A percentile compares a stretch with the other conserved stretches of the same genome.
Evolutionary conservation across 2,329 filamentous ascomycete genomes (phyloP).

Genomic region (Cladosporium sp.): DNA sequence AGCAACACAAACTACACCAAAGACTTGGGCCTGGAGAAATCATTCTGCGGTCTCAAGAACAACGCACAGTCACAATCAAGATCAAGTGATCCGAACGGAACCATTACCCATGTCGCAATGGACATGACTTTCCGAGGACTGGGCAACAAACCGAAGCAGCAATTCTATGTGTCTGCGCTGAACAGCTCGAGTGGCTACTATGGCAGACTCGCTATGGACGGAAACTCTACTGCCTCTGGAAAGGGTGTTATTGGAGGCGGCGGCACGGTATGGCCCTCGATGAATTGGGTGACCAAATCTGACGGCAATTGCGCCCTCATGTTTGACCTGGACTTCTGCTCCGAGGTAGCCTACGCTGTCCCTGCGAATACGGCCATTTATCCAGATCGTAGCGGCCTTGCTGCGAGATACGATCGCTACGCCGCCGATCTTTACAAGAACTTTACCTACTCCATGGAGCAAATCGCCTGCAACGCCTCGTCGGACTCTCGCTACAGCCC

Average conservation of each 20-base stretch:
- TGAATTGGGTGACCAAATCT: constrained; percentile 77
- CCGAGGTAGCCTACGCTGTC: constrained; percentile 86
- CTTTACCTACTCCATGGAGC: constrained; percentile 79
- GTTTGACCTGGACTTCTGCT: constrained; percentile 85
- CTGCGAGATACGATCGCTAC: constrained; percentile 74
- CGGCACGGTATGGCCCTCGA: constrained; percentile 70
- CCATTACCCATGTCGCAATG: constrained; percentile 48
- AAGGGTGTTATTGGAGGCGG: constrained; percentile 67
- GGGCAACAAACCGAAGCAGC: constrained; percentile 73
- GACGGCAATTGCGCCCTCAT: constrained; percentile 84
- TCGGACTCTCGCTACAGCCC: constrained; percentile 78
- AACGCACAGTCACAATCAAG: constrained; percentile 61
- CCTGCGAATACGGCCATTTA: constrained; percentile 72
- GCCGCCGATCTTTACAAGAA: constrained; percentile 70
- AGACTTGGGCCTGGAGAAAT: constrained; percentile 72
- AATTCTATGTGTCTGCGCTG: constrained; percentile 80
- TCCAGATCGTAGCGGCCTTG: constrained; percentile 63
- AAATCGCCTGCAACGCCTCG: constrained; percentile 80
- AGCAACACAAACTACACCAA: constrained; percentile 61
- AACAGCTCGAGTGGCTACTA: constrained; percentile 71
- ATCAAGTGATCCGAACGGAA: constrained; percentile 50
- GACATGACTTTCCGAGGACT: constrained; percentile 70
- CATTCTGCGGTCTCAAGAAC: constrained; percentile 79
- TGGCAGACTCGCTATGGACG: constrained; percentile 69
- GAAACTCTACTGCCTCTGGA: constrained; percentile 56